Evolutionary conservation across 2,329 filamentous ascomycete species (phyloP).

Genomic region (Aspergillus sp.): DNA sequence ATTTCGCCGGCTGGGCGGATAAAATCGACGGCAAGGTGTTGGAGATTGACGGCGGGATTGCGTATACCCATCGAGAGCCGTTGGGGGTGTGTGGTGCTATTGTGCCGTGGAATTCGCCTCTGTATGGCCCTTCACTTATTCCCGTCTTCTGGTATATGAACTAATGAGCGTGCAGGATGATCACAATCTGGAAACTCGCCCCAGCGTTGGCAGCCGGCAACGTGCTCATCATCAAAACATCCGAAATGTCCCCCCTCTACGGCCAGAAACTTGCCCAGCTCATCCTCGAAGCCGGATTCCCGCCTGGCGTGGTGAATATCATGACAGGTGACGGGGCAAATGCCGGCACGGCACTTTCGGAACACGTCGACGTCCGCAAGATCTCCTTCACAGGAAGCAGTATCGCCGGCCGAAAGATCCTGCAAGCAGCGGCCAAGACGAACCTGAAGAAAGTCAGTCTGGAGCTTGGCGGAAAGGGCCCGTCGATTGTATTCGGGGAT

Average conservation of each 20-base stretch:
- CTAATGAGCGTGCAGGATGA: constrained; percentile 16
- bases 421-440: constrained; percentile 21
- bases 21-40: constrained; percentile 23
- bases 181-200: constrained; percentile 49
- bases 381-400: constrained; percentile 31
- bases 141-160: not conserved
- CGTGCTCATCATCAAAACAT: constrained; percentile 64
- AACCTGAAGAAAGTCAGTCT: constrained; percentile 32
- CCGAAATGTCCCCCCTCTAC: constrained; percentile 54
- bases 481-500: constrained; percentile 31
- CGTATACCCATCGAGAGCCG: constrained; percentile 21
- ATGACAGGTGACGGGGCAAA: constrained; percentile 60
- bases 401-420: constrained; percentile 22
- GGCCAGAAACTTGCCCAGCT: constrained; percentile 45
- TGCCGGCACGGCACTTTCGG: constrained; percentile 33
- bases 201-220: constrained; percentile 64
- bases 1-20: constrained; percentile 26
- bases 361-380: constrained; percentile 26
- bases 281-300: constrained; percentile 50
- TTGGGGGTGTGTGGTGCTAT: constrained; percentile 25
- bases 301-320: constrained; percentile 54
- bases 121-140: constrained; percentile 11
- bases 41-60: constrained; percentile 17
- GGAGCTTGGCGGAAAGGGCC: constrained; percentile 31
- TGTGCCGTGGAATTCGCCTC: constrained; percentile 25